A percentile compares a stretch with the other conserved stretches of the same genome.
These are phyloP conservation scores for Haplosporangium gracile DNA, from an alignment of 192 early-diverging fungal species.

Conservation along the genomic window DNA sequence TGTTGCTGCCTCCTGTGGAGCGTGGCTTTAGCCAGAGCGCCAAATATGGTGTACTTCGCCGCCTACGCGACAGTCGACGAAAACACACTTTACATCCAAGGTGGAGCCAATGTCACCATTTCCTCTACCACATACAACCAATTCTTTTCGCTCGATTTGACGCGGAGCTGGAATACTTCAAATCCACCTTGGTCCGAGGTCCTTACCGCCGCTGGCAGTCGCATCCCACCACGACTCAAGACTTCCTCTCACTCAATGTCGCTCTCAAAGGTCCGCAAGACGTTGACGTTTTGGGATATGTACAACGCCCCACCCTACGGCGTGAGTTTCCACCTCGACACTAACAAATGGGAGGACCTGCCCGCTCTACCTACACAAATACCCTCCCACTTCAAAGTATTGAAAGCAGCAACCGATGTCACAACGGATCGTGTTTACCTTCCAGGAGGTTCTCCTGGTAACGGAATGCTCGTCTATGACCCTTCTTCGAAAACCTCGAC, in stretches of 20 bases:
- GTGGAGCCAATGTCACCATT: not conserved
- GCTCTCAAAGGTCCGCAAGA: not conserved
- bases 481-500: not conserved
- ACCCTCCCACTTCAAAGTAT: not conserved
- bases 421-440: not conserved
- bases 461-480: not conserved
- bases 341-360: not conserved
- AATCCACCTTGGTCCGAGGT: constrained; percentile 1
- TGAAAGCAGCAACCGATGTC: not conserved
- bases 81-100: not conserved
- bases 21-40: not conserved
- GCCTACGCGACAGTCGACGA: not conserved
- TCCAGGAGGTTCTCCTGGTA: not conserved
- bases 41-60: not conserved
- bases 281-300: not conserved
- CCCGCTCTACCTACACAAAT: not conserved
- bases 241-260: not conserved
- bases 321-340: not conserved
- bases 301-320: not conserved
- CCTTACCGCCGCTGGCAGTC: not conserved
- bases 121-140: not conserved
- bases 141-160: constrained; percentile 1
- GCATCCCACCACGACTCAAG: not conserved
- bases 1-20: no score
- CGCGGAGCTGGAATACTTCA: not conserved